Evolutionary conservation across 2,329 filamentous ascomycete genomes (phyloP).

Genomic region (Botryotinia calthae): DNA sequence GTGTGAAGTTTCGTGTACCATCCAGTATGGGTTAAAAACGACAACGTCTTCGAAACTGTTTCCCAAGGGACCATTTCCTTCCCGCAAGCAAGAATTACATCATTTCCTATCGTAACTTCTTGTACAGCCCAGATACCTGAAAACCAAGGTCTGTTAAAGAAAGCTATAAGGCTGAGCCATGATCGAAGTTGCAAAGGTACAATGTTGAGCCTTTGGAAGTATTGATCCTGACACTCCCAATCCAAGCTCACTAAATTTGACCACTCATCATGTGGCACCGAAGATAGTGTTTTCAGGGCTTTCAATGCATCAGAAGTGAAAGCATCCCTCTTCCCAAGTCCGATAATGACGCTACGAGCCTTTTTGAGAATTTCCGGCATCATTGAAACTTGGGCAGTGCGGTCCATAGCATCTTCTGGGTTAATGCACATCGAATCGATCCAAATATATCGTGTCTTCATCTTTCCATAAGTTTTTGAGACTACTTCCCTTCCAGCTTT

Average conservation of each 20-base stretch:
- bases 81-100: conserved; percentile 5
- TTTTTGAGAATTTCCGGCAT: conserved; percentile 24
- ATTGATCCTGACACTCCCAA: not conserved
- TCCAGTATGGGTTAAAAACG: not conserved
- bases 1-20: conserved; percentile 13
- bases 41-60: not conserved
- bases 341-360: conserved; percentile 20
- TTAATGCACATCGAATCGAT: conserved; percentile 25
- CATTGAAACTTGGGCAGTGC: conserved; percentile 21
- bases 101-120: not conserved
- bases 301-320: conserved; percentile 11
- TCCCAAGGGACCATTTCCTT: not conserved
- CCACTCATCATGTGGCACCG: conserved; percentile 9
- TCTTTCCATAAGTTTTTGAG: not conserved
- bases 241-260: not conserved
- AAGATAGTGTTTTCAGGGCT: conserved; percentile 8
- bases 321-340: conserved; percentile 22
- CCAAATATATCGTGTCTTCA: conserved; percentile 18
- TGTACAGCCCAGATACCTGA: conserved; percentile 12
- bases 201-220: not conserved
- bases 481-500: not conserved
- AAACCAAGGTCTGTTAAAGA: conserved; percentile 18
- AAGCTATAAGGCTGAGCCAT: conserved; percentile 11
- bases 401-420: conserved; percentile 22
- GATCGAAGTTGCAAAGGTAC: not conserved